These are phyloP conservation scores for Calonectria hawksworthii DNA, from an alignment of 2,329 filamentous ascomycete genomes.

Conservation along the genomic window DNA sequence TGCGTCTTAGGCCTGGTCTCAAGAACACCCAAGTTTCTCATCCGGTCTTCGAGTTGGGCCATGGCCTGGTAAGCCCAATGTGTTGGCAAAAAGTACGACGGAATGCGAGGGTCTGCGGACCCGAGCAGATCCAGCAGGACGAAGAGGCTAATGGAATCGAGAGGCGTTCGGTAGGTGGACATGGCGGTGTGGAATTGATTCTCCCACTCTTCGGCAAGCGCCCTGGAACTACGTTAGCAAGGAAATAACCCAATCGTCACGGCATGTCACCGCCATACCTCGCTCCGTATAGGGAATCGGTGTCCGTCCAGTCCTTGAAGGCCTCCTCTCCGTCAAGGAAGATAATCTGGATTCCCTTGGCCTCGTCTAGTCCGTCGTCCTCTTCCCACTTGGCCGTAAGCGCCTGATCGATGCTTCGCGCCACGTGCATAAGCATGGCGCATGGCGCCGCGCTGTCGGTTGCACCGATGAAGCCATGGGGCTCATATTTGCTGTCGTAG, in stretches of 20 bases:
- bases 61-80: conserved; percentile 93
- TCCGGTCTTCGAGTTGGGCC: conserved; percentile 79
- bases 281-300: conserved; percentile 90
- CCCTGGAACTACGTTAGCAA: conserved; percentile 51
- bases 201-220: conserved; percentile 89
- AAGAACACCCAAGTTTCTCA: conserved; percentile 77
- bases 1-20: conserved; percentile 65
- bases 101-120: conserved; percentile 75
- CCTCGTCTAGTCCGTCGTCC: conserved; percentile 74
- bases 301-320: conserved; percentile 82
- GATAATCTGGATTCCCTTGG: conserved; percentile 88
- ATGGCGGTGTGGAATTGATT: conserved; percentile 74
- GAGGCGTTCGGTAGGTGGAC: conserved; percentile 80
- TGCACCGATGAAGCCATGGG: conserved; percentile 91
- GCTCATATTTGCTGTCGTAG: conserved; percentile 88
- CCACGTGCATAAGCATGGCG: conserved; percentile 91
- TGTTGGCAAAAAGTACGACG: conserved; percentile 89
- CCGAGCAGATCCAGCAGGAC: conserved; percentile 93
- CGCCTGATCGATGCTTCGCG: conserved; percentile 83
- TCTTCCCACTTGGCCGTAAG: conserved; percentile 84
- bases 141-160: conserved; percentile 88
- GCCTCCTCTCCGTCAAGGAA: conserved; percentile 96
- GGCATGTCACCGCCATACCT: conserved; percentile 64
- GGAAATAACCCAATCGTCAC: not conserved
- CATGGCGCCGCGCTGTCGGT: conserved; percentile 95